These are phyloP conservation scores for Sugiyamaella floridensis DNA, from an alignment of 805 yeast species.

Conservation along the genomic window DNA sequence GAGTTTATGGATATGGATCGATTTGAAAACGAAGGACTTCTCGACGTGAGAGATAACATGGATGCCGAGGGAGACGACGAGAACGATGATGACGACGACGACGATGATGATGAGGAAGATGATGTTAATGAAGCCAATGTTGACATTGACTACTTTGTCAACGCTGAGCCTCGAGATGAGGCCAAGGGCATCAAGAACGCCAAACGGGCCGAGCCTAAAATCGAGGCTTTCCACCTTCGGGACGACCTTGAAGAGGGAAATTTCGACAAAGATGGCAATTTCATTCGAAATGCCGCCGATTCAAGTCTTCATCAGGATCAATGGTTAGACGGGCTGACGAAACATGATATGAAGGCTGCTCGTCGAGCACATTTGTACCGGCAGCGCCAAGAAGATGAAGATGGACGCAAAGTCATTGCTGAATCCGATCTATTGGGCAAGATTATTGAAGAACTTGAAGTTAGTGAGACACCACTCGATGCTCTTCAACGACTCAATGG, in stretches of 20 bases:
- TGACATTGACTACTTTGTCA: constrained; percentile 18
- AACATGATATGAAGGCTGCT: constrained; percentile 35
- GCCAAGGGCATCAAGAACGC: constrained; percentile 7
- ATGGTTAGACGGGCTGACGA: constrained; percentile 35
- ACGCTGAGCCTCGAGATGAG: constrained; percentile 13
- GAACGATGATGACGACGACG: constrained; percentile 23
- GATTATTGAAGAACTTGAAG: constrained; percentile 43
- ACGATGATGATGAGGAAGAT: constrained; percentile 23
- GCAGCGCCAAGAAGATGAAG: constrained; percentile 12
- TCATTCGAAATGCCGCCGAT: constrained; percentile 37
- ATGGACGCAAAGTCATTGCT: constrained; percentile 10
- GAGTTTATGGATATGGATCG: constrained; percentile 33
- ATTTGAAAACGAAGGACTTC: constrained; percentile 29
- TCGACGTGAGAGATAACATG: constrained; percentile 22
- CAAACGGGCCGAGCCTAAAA: constrained; percentile 31
- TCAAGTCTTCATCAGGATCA: constrained; percentile 33
- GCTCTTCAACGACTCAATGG: constrained; percentile 40
- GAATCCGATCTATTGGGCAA: constrained; percentile 24
- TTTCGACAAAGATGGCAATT: constrained; percentile 58
- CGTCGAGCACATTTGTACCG: constrained; percentile 31
- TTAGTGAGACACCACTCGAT: constrained; percentile 56
- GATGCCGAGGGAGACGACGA: constrained; percentile 23
- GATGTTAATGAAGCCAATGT: constrained; percentile 18
- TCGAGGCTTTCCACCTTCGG: constrained; percentile 58
- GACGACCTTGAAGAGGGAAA: constrained; percentile 53